Base-by-base conservation (phyloP, 495 filamentous ascomycete species). In the Astrothelium macrocarpum region DNA sequence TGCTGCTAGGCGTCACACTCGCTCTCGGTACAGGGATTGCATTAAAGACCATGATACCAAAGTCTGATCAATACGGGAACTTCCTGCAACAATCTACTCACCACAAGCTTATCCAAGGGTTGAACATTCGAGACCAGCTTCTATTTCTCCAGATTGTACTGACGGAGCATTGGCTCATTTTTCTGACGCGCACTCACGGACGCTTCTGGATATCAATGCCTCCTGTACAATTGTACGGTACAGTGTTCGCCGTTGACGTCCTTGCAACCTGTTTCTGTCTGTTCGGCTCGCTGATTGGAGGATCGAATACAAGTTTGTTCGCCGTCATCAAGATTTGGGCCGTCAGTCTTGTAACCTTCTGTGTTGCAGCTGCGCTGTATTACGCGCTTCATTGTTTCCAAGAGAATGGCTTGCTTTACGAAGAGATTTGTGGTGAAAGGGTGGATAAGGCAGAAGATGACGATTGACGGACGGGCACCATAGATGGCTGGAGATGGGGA, bases 161-260 rank as follows among this genome's bases (percentile, higher is more conserved):
- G 56, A 88, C 86, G 61, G 85, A 88, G 76, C 88, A 89, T 75
- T 89, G 86, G 86, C 80, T 89, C 66, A 88, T 89, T 77, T 88
- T 89, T 78, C 85, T 89, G 64, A 89, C 86, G 68, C 85, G 86
- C 76, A 86, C 85, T 75, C 82, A 49, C 11, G 43, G 43, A 3
- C n/a, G 11, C 3, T 49, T 49, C 18, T 49, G 79, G 65, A 80
- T 85, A 70, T 88, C 86, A 63, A 84, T 78, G 78, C 86, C 86
- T 64, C 87, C 85, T 53, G 87, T 84, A 82, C 85, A 88, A 75
- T 78, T 89, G 60, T 80, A 88, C 66, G 81, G 78, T 67, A 86
- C 86, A 68, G 88, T 88, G 76, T 79, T 87, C 72, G 75, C 81
- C 72, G 86, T 89, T 73, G 86, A 88, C 76, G 80, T 83, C 39